phyloP scores from a whole-genome alignment of 2,329 filamentous ascomycete species.

The Nigrograna mackinnonii region DNA sequence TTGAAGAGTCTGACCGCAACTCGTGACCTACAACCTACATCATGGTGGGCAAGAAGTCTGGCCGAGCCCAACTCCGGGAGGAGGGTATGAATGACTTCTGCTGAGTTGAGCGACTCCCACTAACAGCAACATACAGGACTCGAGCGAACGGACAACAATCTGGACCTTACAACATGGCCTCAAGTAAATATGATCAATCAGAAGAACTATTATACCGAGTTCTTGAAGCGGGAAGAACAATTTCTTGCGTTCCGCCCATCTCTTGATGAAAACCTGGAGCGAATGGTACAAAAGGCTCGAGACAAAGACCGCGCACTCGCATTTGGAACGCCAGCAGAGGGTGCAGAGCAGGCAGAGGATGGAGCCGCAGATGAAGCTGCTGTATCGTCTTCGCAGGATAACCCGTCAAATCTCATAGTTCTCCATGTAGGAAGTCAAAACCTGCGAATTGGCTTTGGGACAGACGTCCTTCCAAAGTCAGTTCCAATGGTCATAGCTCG shows the following conservation, averaged over 20 bases:
- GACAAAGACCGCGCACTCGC: conserved; percentile 86
- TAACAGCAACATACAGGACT: conserved; percentile 66
- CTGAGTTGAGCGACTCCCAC: conserved; percentile 1
- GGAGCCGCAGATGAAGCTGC: conserved; percentile 35
- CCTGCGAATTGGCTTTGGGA: conserved; percentile 90
- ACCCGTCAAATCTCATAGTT: conserved; percentile 89
- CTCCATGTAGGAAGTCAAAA: conserved; percentile 97
- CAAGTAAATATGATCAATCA: conserved; percentile 94
- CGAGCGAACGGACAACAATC: conserved; percentile 96
- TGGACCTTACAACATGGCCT: conserved; percentile 94
- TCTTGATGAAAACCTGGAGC: conserved; percentile 81
- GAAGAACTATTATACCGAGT: conserved; percentile 95
- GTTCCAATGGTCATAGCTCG: conserved; percentile 91
- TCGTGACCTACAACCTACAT: not conserved
- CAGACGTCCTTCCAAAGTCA: conserved; percentile 90
- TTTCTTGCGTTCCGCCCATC: conserved; percentile 86
- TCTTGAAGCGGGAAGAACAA: conserved; percentile 97
- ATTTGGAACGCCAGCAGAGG: conserved; percentile 62
- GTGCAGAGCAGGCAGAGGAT: conserved; percentile 21
- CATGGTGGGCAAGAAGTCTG: conserved; percentile 71
- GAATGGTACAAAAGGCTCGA: conserved; percentile 82
- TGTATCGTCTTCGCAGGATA: conserved; percentile 52
- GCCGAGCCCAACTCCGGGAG: conserved; percentile 63
- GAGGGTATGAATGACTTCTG: conserved; percentile 49
- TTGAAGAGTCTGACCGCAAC: not conserved